Percentiles rank a stretch among this genome's conserved stretches.
Conservation (phyloP, 805 yeast genomes). For the Cyberlindnera mycetangii region DNA sequence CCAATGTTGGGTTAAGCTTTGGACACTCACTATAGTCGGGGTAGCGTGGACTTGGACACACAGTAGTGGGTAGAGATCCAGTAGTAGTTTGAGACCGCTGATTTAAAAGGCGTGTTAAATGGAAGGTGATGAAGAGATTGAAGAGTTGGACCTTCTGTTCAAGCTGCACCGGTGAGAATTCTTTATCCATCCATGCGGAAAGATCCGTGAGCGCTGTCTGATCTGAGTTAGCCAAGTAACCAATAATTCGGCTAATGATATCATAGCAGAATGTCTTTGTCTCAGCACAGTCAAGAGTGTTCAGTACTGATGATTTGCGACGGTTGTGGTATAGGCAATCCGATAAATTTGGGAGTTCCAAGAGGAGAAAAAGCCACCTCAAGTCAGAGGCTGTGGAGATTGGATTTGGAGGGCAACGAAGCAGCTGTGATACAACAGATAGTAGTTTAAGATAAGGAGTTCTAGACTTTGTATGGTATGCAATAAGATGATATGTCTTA, state of each 20-base stretch:
- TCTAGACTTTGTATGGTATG: slow-evolving; percentile 51
- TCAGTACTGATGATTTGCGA: not conserved
- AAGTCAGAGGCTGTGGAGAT: slow-evolving; percentile 42
- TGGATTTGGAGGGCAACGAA: slow-evolving; percentile 46
- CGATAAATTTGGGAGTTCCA: slow-evolving; percentile 65
- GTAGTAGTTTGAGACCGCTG: not conserved
- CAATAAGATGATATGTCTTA: slow-evolving; percentile 43
- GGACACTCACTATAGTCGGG: slow-evolving; percentile 7
- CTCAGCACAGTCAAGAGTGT: slow-evolving; percentile 39
- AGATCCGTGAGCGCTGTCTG: slow-evolving; percentile 39
- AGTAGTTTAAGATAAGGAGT: slow-evolving; percentile 58
- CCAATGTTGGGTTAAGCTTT: slow-evolving; percentile 6
- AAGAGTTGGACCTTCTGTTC: slow-evolving; percentile 57
- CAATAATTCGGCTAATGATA: slow-evolving; percentile 64
- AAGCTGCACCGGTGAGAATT: slow-evolving; percentile 41
- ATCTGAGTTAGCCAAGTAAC: slow-evolving; percentile 56
- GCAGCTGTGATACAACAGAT: slow-evolving; percentile 45
- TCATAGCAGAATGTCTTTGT: slow-evolving; percentile 61
- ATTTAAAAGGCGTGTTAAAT: slow-evolving; percentile 53
- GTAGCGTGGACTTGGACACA: slow-evolving; percentile 11
- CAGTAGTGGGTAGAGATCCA: not conserved
- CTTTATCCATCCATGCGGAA: slow-evolving; percentile 53
- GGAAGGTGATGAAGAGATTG: slow-evolving; percentile 77
- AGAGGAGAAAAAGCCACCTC: slow-evolving; percentile 59
- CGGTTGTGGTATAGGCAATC: slow-evolving; percentile 39